Percentiles rank a stretch among this genome's conserved stretches.
Evolutionary conservation across 1,284 basidiomycete species (phyloP).

Genomic region (Cerrena zonata): DNA sequence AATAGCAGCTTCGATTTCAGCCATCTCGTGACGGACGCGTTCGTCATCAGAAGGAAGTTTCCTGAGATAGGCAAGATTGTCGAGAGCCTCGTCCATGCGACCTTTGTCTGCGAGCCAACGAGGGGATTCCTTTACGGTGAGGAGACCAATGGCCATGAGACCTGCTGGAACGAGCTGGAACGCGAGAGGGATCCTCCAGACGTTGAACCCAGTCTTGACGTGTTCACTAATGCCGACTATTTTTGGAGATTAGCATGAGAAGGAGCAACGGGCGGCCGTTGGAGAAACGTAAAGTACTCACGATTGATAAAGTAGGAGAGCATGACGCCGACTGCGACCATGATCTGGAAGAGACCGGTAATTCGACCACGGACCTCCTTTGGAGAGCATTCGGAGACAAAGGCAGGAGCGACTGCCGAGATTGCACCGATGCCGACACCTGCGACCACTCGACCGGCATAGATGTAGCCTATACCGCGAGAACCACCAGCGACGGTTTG

Average conservation of each 20-base stretch:
- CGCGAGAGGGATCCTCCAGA: conserved; percentile 74
- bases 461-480: conserved; percentile 59
- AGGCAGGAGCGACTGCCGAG: conserved; percentile 67
- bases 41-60: conserved; percentile 42
- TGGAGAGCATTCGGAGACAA: conserved; percentile 74
- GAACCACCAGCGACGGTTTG: conserved; percentile 57
- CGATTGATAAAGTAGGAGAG: conserved; percentile 74
- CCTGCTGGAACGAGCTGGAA: conserved; percentile 75
- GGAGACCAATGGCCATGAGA: conserved; percentile 67
- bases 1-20: conserved; percentile 62
- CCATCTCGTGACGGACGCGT: conserved; percentile 48
- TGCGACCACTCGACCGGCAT: conserved; percentile 67
- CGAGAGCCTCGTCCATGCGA: conserved; percentile 27
- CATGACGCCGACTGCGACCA: conserved; percentile 74
- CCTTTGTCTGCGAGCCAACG: conserved; percentile 31
- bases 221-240: conserved; percentile 59
- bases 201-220: conserved; percentile 37
- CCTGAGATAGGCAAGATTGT: conserved; percentile 52
- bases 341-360: conserved; percentile 76
- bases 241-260: background rate
- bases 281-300: conserved; percentile 31
- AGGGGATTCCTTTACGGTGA: conserved; percentile 56
- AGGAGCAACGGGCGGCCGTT: background rate
- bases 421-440: conserved; percentile 68
- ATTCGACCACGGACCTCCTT: conserved; percentile 70